Evolutionary conservation across 108 stramenopile species (phyloP).

Genomic region (Thalassiosira profunda): DNA sequence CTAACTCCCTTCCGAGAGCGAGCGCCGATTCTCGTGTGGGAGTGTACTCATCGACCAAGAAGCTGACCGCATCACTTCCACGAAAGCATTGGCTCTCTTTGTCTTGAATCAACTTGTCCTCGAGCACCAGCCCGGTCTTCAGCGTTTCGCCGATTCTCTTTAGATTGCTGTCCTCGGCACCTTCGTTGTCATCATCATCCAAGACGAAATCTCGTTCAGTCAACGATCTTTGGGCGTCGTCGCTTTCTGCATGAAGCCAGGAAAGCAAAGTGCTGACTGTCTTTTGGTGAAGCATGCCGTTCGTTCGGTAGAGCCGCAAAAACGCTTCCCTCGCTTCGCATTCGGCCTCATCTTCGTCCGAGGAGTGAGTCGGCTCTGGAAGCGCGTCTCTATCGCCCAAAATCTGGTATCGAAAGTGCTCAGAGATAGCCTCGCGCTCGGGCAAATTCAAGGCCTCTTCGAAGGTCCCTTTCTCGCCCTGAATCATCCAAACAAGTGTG

Average conservation of each 20-base stretch:
- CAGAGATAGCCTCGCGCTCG: not conserved
- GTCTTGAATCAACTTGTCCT: not conserved
- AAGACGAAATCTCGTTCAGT: not conserved
- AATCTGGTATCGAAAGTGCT: not conserved
- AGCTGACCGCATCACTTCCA: conserved; percentile 2
- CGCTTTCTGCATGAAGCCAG: not conserved
- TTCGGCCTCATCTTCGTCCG: no score
- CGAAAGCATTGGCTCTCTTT: not conserved
- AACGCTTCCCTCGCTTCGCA: not conserved
- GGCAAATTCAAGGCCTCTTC: not conserved
- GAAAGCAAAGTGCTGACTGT: not conserved
- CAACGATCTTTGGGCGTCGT: not conserved
- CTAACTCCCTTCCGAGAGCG: conserved; percentile 8
- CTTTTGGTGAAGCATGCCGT: not conserved
- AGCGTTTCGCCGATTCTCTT: not conserved
- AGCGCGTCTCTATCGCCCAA: no score
- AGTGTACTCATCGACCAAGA: conserved; percentile 1
- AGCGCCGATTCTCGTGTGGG: conserved; percentile 3
- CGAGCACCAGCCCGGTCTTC: not conserved
- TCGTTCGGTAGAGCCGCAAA: not conserved
- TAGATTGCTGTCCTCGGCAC: not conserved
- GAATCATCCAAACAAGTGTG: conserved; percentile 15
- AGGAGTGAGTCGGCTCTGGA: no score
- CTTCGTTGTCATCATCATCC: not conserved
- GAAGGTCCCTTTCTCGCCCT: not conserved